These are phyloP conservation scores for Aspergillus conjunctus DNA, from an alignment of 495 filamentous ascomycete species.

Conservation along the genomic window DNA sequence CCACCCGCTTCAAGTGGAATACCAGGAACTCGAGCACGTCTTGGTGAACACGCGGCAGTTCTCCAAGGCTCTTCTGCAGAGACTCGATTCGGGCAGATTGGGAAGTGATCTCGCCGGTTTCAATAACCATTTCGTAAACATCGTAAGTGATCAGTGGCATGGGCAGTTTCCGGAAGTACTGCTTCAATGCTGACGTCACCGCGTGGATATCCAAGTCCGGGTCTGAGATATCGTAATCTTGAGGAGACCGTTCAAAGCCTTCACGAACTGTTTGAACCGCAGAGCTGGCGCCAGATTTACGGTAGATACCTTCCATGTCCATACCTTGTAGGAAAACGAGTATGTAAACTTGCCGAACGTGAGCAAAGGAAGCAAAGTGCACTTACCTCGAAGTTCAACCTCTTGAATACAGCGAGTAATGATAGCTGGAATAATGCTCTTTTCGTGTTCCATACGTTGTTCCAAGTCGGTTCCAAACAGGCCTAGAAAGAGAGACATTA, in stretches of 20 bases:
- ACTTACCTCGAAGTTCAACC: slow-evolving; percentile 79
- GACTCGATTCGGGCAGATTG: slow-evolving; percentile 58
- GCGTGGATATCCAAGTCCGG: slow-evolving; percentile 93
- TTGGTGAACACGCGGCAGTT: slow-evolving; percentile 78
- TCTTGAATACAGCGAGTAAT: slow-evolving; percentile 96
- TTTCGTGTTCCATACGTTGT: slow-evolving; percentile 84
- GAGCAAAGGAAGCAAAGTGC: neutral
- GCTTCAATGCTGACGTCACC: slow-evolving; percentile 93
- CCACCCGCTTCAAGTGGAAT: slow-evolving; percentile 90
- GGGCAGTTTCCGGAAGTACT: slow-evolving; percentile 95
- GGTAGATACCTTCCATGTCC: slow-evolving; percentile 97
- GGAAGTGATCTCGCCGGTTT: slow-evolving; percentile 55
- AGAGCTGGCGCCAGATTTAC: slow-evolving; percentile 89
- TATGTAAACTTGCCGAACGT: slow-evolving; percentile 8
- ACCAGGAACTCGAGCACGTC: slow-evolving; percentile 92
- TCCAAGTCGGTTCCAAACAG: slow-evolving; percentile 92
- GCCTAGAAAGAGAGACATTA: slow-evolving; percentile 33
- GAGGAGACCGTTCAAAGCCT: slow-evolving; percentile 76
- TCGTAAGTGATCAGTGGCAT: slow-evolving; percentile 90
- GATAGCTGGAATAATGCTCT: slow-evolving; percentile 83
- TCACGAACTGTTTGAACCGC: slow-evolving; percentile 85
- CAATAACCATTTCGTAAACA: slow-evolving; percentile 85
- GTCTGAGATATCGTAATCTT: slow-evolving; percentile 86
- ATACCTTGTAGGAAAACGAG: slow-evolving; percentile 62
- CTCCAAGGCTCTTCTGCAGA: slow-evolving; percentile 68